A percentile compares a stretch with the other conserved stretches of the same genome.
Conservation (phyloP, 2,329 filamentous ascomycete species). For the Alternaria longipes region DNA sequence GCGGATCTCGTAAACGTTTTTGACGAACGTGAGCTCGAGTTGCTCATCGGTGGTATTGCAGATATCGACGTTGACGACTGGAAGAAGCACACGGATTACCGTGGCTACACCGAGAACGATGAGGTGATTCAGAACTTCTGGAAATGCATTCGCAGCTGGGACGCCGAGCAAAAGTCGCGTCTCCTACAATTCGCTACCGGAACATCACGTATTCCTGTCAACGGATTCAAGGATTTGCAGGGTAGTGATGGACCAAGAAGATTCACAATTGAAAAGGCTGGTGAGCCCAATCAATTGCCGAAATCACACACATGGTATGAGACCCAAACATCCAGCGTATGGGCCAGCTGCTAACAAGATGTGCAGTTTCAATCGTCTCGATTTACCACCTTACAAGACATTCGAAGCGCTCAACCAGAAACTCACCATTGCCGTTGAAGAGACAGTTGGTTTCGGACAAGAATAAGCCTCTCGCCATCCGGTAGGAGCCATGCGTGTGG, state of each 20-base stretch:
- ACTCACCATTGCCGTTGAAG: conserved; percentile 95
- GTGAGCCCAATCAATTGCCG: conserved; percentile 86
- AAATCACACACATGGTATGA: conserved; percentile 97
- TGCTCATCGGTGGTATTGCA: conserved; percentile 98
- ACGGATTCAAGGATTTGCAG: conserved; percentile 98
- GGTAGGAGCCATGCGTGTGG: neutral
- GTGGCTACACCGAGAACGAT: conserved; percentile 96
- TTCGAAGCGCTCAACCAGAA: conserved; percentile 87
- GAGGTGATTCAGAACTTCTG: conserved; percentile 99
- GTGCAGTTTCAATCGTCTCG: conserved; percentile 91
- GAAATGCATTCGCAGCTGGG: conserved; percentile 96
- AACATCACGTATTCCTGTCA: conserved; percentile 97
- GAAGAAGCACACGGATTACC: conserved; percentile 99
- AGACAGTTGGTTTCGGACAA: conserved; percentile 98
- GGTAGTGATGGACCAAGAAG: conserved; percentile 93
- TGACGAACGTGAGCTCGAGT: conserved; percentile 94
- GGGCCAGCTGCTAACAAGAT: conserved; percentile 26
- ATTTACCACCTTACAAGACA: conserved; percentile 91
- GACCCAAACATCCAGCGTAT: conserved; percentile 28
- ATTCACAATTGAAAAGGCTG: conserved; percentile 98
- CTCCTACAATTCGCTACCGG: conserved; percentile 96
- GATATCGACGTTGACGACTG: conserved; percentile 99
- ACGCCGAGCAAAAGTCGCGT: conserved; percentile 97
- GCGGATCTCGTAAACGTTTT: conserved; percentile 98
- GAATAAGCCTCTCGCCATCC: conserved; percentile 64